Conservation (phyloP, 202 grass and related monocot species). For the Setaria viridis region DNA sequence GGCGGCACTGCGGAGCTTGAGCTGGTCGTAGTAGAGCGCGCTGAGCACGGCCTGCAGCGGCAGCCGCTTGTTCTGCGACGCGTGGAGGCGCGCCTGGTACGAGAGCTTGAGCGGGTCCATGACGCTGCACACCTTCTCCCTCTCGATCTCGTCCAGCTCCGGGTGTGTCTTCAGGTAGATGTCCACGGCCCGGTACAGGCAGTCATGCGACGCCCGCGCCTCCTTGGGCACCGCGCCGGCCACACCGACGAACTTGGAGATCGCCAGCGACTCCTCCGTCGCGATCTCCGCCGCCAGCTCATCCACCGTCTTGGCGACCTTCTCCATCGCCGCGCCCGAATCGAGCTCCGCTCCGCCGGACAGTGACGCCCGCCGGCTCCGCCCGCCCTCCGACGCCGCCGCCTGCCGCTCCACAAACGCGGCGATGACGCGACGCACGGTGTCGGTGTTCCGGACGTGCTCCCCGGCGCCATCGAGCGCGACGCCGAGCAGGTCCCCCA, state of each 20-base stretch:
- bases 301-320: constrained; percentile 66
- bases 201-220: constrained; percentile 61
- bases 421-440: constrained; percentile 58
- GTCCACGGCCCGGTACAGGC: constrained; percentile 82
- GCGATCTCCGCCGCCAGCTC: constrained; percentile 77
- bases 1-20: constrained; percentile 66
- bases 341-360: too few relatives aligned
- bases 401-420: constrained; percentile 57
- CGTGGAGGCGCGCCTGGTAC: constrained; percentile 78
- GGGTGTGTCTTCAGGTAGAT: constrained; percentile 93
- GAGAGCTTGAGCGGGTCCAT: constrained; percentile 87
- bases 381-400: not conserved
- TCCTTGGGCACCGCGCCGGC: constrained; percentile 66
- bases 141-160: constrained; percentile 74
- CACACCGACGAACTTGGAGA: constrained; percentile 74
- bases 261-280: constrained; percentile 55
- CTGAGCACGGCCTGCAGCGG: constrained; percentile 76
- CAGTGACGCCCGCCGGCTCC: constrained; percentile 35
- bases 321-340: constrained; percentile 35
- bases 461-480: constrained; percentile 53
- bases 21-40: constrained; percentile 91
- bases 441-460: constrained; percentile 54
- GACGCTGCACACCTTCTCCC: constrained; percentile 94
- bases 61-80: constrained; percentile 84
- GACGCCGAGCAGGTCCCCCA: constrained; percentile 57